Conservation (phyloP, 768 basidiomycete species). For the Tricholoma flavovirens region DNA sequence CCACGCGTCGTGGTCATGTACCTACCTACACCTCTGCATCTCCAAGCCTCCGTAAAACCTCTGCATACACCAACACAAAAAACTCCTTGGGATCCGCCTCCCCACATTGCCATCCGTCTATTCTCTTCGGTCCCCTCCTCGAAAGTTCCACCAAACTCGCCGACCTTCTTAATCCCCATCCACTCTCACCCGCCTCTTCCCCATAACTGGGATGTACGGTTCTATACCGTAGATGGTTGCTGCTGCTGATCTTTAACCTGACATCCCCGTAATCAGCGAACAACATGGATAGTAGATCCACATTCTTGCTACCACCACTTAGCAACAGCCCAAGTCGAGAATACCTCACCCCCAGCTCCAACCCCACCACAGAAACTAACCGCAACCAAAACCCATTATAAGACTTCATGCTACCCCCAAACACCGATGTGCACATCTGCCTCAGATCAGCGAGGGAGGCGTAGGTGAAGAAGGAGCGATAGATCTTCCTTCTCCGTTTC, state of each 20-base stretch:
- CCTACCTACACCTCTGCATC: neutral
- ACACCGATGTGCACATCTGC: neutral
- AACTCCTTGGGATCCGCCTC: neutral
- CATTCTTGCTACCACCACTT: neutral
- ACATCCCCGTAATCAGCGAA: too few relatives aligned
- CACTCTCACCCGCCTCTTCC: neutral
- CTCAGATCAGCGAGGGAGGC: neutral
- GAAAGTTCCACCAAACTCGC: neutral
- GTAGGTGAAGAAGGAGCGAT: too few relatives aligned
- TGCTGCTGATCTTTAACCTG: too few relatives aligned
- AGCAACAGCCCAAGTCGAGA: neutral
- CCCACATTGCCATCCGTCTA: neutral
- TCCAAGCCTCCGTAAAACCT: neutral
- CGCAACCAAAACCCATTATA: constrained; percentile 2
- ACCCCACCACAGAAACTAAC: neutral
- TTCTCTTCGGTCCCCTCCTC: neutral
- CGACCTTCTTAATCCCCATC: neutral
- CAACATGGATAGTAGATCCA: too few relatives aligned
- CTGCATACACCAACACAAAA: neutral
- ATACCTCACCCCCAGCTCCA: neutral
- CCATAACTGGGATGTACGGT: neutral
- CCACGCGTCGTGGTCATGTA: too few relatives aligned
- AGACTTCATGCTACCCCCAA: neutral
- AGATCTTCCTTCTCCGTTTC: neutral
- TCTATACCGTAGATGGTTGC: neutral